Evolutionary conservation across 768 basidiomycete genomes (phyloP), one percentile per base, ranked within the genome.

Genomic region (Trametes gibbosa): DNA sequence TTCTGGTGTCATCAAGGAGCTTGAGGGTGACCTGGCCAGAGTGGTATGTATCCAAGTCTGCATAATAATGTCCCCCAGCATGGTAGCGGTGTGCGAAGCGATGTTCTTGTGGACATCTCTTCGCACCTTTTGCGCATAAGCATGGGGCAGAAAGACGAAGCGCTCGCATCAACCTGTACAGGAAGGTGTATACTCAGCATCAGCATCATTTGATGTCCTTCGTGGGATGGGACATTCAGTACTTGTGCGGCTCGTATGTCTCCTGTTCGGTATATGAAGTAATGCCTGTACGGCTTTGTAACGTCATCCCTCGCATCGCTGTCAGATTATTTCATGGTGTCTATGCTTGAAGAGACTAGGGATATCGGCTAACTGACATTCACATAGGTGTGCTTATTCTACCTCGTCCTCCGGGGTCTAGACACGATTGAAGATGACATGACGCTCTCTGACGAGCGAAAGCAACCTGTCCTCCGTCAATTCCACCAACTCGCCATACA

Each of bases 341-440:
- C 29, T 32, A 5, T 10, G 29, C 4, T 5, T 10, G 29, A 32
- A 32, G 5, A 10, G 4, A 10, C 10, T 10, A 32, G 29, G 29
- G 5, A 32, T 32, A 4, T 32, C 29, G 14, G 19, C 50, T 50
- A 12, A 56, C 40, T 5, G 16, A 9, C 14, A 23, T 2, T 42
- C 9, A 10, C 13, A 34, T 62, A 97, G 96, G 87, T 98, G 63
- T 94, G 91, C 72, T 74, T 98, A 59, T 98, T 97, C 74, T 99
- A 98, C 74, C 84, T 99, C 42, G 90, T 95, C 5, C 81, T 99
- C 6, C 85, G 96, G 21, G 97, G 86, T 5, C 78, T 98, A n/a
- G 96, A 99, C 72, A 99, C 96, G 4, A 84, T 99, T 63, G 96
- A 98, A 73, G 96, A 99, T 73, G 96, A 99, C 76, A 98, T 98